phyloP scores from a whole-genome alignment of 176 grass and related monocot genomes.

The Rhynchospora breviuscula region DNA sequence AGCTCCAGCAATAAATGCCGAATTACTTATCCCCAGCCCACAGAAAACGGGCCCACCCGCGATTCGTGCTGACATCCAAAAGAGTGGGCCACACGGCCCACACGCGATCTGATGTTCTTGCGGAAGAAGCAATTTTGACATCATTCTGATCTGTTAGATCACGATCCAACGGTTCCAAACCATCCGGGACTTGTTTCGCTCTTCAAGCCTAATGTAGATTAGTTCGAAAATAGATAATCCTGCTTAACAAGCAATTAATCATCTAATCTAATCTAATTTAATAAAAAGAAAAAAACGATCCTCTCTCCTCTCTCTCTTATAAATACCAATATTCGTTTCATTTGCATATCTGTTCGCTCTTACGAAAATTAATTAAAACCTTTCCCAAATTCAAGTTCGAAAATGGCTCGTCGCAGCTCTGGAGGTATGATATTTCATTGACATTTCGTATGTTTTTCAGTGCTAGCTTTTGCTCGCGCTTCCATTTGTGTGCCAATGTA shows the following conservation, averaged over 20 bases:
- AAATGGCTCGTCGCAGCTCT: constrained; percentile 2
- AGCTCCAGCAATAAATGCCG: too few species aligned
- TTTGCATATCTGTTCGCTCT: background rate
- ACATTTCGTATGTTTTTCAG: background rate
- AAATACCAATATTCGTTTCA: background rate
- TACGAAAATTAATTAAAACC: background rate
- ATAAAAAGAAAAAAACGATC: background rate
- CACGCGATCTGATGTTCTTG: background rate
- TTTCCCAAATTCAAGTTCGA: background rate
- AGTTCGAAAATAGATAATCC: background rate
- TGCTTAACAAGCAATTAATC: background rate
- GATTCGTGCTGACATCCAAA: background rate
- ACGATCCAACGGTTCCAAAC: background rate
- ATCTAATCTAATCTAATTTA: background rate
- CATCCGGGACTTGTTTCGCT: background rate
- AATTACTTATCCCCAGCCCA: too few species aligned
- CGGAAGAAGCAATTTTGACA: background rate
- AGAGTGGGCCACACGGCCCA: background rate
- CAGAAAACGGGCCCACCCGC: too few species aligned
- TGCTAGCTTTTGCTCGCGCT: background rate
- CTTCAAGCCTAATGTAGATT: background rate
- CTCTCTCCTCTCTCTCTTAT: background rate
- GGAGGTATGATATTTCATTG: background rate
- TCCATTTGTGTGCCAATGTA: background rate
- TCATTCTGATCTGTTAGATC: background rate